phyloP scores from a whole-genome alignment of 345 rosid genomes.

The Rhizophora apiculata region DNA sequence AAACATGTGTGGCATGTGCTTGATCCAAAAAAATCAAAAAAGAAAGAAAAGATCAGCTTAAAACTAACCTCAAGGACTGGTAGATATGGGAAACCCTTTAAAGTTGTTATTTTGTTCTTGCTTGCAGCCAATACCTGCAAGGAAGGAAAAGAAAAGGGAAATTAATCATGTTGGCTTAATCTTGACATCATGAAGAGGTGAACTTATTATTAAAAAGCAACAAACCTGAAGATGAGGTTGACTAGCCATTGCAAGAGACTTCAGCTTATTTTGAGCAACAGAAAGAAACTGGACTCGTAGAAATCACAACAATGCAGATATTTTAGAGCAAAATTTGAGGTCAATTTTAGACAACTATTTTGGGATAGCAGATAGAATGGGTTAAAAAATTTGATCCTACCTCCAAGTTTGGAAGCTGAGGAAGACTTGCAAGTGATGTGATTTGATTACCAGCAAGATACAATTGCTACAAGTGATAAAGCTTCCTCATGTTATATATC shows the following conservation, averaged over 20 bases:
- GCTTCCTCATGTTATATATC: slow-evolving; percentile 20
- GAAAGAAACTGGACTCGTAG: slow-evolving; percentile 70
- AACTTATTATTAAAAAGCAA: slow-evolving; percentile 11
- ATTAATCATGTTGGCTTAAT: slow-evolving; percentile 5
- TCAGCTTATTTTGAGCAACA: slow-evolving; percentile 93
- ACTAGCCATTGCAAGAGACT: slow-evolving; percentile 94
- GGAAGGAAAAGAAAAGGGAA: slow-evolving; percentile 3
- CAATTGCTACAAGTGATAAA: slow-evolving; percentile 65
- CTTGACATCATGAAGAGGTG: not conserved
- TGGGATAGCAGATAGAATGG: slow-evolving; percentile 3
- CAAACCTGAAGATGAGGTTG: slow-evolving; percentile 96
- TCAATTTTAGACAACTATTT: slow-evolving; percentile 1
- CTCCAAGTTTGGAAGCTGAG: slow-evolving; percentile 96
- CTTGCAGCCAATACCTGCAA: slow-evolving; percentile 94
- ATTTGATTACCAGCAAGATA: slow-evolving; percentile 99
- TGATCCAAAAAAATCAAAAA: not conserved
- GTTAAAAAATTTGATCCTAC: slow-evolving; percentile 35
- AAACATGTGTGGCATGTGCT: not conserved
- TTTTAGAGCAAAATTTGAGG: not conserved
- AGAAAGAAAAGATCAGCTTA: not conserved
- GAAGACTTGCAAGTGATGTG: slow-evolving; percentile 85
- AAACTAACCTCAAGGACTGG: slow-evolving; percentile 84
- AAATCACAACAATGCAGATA: not conserved
- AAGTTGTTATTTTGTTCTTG: slow-evolving; percentile 86
- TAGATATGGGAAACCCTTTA: slow-evolving; percentile 84